Conservation (phyloP, 164 flowering plant species). For the Piper betle region DNA sequence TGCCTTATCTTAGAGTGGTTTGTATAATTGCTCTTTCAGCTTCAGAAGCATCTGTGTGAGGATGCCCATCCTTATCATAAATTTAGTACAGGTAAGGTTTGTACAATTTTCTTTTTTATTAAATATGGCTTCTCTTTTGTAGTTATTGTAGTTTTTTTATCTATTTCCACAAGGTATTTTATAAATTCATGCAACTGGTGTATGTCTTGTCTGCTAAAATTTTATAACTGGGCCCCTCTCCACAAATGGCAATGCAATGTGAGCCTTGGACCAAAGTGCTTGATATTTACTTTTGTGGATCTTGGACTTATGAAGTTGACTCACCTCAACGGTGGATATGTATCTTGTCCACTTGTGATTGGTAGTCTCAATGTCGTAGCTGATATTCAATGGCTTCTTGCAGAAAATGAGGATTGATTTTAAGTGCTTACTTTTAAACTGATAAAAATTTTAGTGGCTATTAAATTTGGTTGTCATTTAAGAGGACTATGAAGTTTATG, state of each 20-base stretch:
- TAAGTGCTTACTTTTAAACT: too few relatives aligned
- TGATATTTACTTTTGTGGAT: neutral
- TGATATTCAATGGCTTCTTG: too few relatives aligned
- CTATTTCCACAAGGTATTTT: neutral
- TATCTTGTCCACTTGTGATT: too few relatives aligned
- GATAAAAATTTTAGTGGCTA: too few relatives aligned
- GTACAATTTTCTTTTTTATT: neutral
- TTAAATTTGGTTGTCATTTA: too few relatives aligned
- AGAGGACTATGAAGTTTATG: too few relatives aligned
- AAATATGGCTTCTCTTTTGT: neutral
- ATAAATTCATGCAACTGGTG: neutral
- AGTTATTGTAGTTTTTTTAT: neutral
- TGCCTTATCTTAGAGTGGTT: too few relatives aligned
- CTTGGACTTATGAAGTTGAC: too few relatives aligned
- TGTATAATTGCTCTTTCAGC: constrained; percentile 29
- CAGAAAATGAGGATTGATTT: too few relatives aligned
- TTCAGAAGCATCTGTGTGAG: constrained; percentile 57
- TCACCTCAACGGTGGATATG: too few relatives aligned
- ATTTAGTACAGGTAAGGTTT: constrained; percentile 65
- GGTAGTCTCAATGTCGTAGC: too few relatives aligned
- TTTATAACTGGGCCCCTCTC: neutral
- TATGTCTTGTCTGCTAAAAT: neutral
- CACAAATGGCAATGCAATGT: neutral
- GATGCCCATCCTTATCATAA: constrained; percentile 77
- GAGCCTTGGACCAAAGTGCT: neutral